Conservation (phyloP, 352 stramenopile species). For the Globisporangium heterothallicum region DNA sequence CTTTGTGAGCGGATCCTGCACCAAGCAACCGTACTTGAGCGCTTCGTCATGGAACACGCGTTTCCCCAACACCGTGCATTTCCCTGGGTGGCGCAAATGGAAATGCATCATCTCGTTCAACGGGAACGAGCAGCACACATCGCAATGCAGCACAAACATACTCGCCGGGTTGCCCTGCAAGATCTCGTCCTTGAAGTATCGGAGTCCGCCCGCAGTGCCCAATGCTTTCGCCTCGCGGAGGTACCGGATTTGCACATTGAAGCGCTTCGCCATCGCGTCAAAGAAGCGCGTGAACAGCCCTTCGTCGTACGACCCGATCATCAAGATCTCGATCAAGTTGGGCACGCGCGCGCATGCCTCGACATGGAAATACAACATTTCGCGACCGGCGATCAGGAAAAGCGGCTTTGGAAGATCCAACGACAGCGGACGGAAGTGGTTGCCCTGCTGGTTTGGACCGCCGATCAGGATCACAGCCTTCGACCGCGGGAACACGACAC, state of each 20-base stretch:
- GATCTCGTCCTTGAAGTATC: constrained; percentile 84
- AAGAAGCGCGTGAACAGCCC: constrained; percentile 87
- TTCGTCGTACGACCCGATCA: constrained; percentile 88
- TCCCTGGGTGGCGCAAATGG: constrained; percentile 66
- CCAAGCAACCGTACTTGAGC: constrained; percentile 86
- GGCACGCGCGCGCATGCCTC: constrained; percentile 78
- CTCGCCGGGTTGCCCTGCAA: constrained; percentile 59
- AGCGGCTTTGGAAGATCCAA: constrained; percentile 84
- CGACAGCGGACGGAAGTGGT: constrained; percentile 85
- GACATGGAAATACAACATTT: constrained; percentile 89
- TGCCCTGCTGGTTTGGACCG: constrained; percentile 80
- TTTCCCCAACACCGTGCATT: constrained; percentile 80
- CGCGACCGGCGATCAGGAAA: constrained; percentile 78
- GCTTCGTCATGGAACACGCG: constrained; percentile 86
- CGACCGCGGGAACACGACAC: constrained; percentile 60
- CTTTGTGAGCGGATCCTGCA: constrained; percentile 64
- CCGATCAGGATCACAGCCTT: constrained; percentile 88
- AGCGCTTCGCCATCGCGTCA: constrained; percentile 70
- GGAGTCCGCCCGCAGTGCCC: constrained; percentile 77
- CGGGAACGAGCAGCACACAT: constrained; percentile 86
- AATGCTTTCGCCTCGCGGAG: constrained; percentile 73
- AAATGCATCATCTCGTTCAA: constrained; percentile 88
- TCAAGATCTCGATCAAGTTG: constrained; percentile 83
- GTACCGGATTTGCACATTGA: constrained; percentile 86
- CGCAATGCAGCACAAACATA: constrained; percentile 83